Conservation (phyloP, 2,329 filamentous ascomycete genomes). For the Clarireedia monteithiana region DNA sequence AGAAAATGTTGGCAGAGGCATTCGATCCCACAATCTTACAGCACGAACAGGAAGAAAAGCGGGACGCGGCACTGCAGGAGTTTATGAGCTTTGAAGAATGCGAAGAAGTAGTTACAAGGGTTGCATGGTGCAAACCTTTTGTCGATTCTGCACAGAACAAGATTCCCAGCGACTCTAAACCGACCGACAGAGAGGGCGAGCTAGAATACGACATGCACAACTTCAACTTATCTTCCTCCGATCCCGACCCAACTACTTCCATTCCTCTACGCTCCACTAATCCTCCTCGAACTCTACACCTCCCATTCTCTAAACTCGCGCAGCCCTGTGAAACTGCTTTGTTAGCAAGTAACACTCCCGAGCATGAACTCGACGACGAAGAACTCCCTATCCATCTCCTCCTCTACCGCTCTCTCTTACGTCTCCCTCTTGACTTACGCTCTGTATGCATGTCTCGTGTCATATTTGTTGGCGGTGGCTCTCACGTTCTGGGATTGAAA, state of each 20-base stretch:
- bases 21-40: slow-evolving; percentile 27
- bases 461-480: slow-evolving; percentile 75
- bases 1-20: slow-evolving; percentile 49
- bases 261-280: slow-evolving; percentile 36
- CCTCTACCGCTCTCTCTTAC: slow-evolving; percentile 67
- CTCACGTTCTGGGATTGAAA: slow-evolving; percentile 72
- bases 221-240: slow-evolving; percentile 16
- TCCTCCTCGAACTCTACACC: slow-evolving; percentile 47
- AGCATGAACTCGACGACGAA: slow-evolving; percentile 70
- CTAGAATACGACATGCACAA: slow-evolving; percentile 26
- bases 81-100: slow-evolving; percentile 66
- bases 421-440: slow-evolving; percentile 73
- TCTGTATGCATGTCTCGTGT: slow-evolving; percentile 83
- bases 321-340: slow-evolving; percentile 69
- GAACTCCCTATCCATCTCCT: slow-evolving; percentile 72
- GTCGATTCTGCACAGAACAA: slow-evolving; percentile 9
- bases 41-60: slow-evolving; percentile 12
- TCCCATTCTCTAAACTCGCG: slow-evolving; percentile 64
- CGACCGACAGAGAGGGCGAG: slow-evolving; percentile 43
- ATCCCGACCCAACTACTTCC: slow-evolving; percentile 26
- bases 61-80: slow-evolving; percentile 9
- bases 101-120: slow-evolving; percentile 67
- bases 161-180: too few relatives aligned
- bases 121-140: slow-evolving; percentile 63
- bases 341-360: slow-evolving; percentile 51